Conservation (phyloP, 805 yeast species). For the Kuraishia capsulata region DNA sequence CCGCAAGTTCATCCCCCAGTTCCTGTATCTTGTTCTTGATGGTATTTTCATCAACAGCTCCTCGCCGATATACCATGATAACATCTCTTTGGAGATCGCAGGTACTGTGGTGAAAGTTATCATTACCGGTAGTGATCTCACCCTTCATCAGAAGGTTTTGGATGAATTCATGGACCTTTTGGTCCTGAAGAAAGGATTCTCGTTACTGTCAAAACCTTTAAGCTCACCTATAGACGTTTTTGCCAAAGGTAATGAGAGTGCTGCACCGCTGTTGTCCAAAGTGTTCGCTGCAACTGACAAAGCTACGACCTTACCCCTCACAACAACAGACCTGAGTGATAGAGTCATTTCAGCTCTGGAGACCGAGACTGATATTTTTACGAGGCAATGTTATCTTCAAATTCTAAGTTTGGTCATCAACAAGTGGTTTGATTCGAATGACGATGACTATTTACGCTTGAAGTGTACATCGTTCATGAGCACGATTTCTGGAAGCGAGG, state of each 20-base stretch:
- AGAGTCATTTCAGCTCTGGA: slow-evolving; percentile 9
- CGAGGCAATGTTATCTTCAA: slow-evolving; percentile 48
- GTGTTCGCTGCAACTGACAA: slow-evolving; percentile 47
- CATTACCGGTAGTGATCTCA: slow-evolving; percentile 25
- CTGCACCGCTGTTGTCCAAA: slow-evolving; percentile 32
- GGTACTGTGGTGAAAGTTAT: slow-evolving; percentile 34
- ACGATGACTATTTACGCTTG: neutral
- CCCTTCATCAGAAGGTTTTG: slow-evolving; percentile 37
- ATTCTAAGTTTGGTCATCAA: slow-evolving; percentile 46
- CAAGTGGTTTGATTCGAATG: slow-evolving; percentile 31
- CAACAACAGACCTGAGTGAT: slow-evolving; percentile 7
- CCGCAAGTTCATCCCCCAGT: slow-evolving; percentile 31
- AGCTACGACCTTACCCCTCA: slow-evolving; percentile 15
- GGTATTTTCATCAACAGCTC: slow-evolving; percentile 3
- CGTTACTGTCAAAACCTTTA: slow-evolving; percentile 11
- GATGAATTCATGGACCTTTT: slow-evolving; percentile 29
- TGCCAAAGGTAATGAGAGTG: slow-evolving; percentile 18
- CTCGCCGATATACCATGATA: slow-evolving; percentile 11
- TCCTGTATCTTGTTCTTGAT: slow-evolving; percentile 15
- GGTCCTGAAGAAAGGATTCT: slow-evolving; percentile 11
- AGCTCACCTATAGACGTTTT: slow-evolving; percentile 12
- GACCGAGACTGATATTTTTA: slow-evolving; percentile 14
- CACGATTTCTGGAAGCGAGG: neutral
- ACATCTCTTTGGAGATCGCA: slow-evolving; percentile 24
- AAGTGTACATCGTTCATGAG: neutral